phyloP scores from a whole-genome alignment of 2,329 filamentous ascomycete genomes.

The Pseudogymnoascus sp. region DNA sequence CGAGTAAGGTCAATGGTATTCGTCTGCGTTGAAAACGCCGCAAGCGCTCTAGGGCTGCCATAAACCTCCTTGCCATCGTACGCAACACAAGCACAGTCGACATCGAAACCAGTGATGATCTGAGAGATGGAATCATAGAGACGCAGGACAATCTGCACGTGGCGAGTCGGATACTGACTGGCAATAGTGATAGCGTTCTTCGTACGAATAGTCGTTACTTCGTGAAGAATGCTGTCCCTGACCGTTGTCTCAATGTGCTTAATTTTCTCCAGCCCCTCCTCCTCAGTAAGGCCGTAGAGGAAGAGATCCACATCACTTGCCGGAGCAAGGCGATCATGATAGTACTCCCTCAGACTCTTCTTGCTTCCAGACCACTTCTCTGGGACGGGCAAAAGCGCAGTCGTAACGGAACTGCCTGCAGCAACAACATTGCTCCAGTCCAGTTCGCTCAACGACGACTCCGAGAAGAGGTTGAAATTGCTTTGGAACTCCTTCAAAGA shows the following conservation, averaged over 20 bases:
- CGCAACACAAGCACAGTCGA: conserved; percentile 73
- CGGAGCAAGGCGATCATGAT: conserved; percentile 71
- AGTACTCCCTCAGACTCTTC: conserved; percentile 59
- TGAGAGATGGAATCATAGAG: conserved; percentile 79
- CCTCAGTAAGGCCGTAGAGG: conserved; percentile 68
- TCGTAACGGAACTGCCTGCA: conserved; percentile 73
- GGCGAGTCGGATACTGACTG: conserved; percentile 73
- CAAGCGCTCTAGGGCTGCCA: conserved; percentile 65
- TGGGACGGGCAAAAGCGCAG: conserved; percentile 65
- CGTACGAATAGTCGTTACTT: conserved; percentile 75
- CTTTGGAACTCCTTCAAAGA: conserved; percentile 62
- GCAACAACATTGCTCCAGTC: conserved; percentile 78
- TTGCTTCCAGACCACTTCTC: conserved; percentile 53
- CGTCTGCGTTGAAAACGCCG: conserved; percentile 71
- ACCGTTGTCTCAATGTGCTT: conserved; percentile 70
- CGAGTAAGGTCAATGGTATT: conserved; percentile 74
- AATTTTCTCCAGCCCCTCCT: conserved; percentile 75
- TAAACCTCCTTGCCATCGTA: conserved; percentile 78
- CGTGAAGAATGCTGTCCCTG: conserved; percentile 68
- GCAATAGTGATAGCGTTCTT: conserved; percentile 84
- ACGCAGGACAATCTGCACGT: conserved; percentile 75
- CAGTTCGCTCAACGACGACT: conserved; percentile 65
- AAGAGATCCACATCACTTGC: conserved; percentile 85
- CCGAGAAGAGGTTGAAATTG: conserved; percentile 76
- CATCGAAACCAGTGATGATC: conserved; percentile 81